These are phyloP conservation scores for Tolypocladium cylindrosporum DNA, from an alignment of 2,329 filamentous ascomycete genomes.

Conservation along the genomic window DNA sequence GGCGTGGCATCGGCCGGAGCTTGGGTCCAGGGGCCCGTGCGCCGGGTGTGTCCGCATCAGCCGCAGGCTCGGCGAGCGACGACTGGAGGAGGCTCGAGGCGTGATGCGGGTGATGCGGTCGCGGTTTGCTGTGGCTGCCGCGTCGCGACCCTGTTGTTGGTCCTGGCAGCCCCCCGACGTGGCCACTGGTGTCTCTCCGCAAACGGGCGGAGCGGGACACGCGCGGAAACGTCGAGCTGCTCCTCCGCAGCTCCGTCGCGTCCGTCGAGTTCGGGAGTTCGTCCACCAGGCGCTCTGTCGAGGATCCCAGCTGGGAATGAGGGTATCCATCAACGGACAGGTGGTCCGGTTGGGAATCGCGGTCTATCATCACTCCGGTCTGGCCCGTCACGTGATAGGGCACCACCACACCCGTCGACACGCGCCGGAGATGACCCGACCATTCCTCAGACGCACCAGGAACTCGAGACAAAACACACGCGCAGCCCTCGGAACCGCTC, in stretches of 20 bases:
- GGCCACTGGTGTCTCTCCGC: too few species aligned
- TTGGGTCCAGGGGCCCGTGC: neutral
- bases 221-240: too few species aligned
- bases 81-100: neutral
- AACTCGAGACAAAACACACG: neutral
- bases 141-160: too few species aligned
- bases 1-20: neutral
- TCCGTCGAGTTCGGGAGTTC: too few species aligned
- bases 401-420: neutral
- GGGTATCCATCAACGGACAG: too few species aligned
- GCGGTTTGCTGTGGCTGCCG: neutral
- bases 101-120: neutral
- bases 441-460: neutral
- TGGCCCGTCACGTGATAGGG: neutral
- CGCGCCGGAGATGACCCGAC: neutral
- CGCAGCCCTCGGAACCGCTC: neutral
- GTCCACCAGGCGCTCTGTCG: too few species aligned
- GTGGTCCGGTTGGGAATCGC: too few species aligned
- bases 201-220: too few species aligned
- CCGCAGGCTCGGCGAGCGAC: neutral
- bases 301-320: too few species aligned
- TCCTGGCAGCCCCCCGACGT: too few species aligned
- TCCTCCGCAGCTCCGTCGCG: too few species aligned
- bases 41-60: neutral
- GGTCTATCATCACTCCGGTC: too few species aligned